These are phyloP conservation scores for Curvularia lunata DNA, from an alignment of 2,329 filamentous ascomycete genomes.

Conservation along the genomic window DNA sequence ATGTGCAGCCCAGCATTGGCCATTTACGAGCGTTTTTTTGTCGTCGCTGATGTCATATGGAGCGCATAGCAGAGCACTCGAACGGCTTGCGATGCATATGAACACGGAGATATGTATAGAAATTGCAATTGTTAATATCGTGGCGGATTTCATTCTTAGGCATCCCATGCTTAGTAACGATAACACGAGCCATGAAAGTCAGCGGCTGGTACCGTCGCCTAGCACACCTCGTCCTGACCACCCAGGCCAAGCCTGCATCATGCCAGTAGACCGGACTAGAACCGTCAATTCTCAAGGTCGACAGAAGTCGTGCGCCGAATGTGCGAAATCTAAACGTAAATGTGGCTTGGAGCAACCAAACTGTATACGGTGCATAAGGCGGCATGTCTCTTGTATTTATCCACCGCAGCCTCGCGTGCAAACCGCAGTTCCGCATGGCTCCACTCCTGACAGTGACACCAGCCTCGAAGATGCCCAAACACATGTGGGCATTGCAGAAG, in stretches of 20 bases:
- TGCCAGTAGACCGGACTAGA: slow-evolving; percentile 50
- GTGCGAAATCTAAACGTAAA: slow-evolving; percentile 63
- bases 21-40: not conserved
- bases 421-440: not conserved
- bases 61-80: not conserved
- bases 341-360: slow-evolving; percentile 61
- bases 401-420: slow-evolving; percentile 20
- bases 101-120: not conserved
- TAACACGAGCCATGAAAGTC: not conserved
- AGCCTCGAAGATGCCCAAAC: not conserved
- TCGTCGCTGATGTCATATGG: not conserved
- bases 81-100: not conserved
- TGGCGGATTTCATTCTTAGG: not conserved
- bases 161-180: slow-evolving; percentile 13
- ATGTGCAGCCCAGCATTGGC: not conserved
- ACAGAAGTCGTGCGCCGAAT: slow-evolving; percentile 64
- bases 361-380: slow-evolving; percentile 61
- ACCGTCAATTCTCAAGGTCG: slow-evolving; percentile 33
- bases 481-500: slow-evolving; percentile 30
- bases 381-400: slow-evolving; percentile 59
- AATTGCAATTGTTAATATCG: not conserved
- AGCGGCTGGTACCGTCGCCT: not conserved
- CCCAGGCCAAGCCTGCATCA: slow-evolving; percentile 20
- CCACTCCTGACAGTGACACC: slow-evolving; percentile 21
- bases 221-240: slow-evolving; percentile 4